These are phyloP conservation scores for Termitomyces sp. DNA, from an alignment of 1,284 basidiomycete species.

Conservation along the genomic window DNA sequence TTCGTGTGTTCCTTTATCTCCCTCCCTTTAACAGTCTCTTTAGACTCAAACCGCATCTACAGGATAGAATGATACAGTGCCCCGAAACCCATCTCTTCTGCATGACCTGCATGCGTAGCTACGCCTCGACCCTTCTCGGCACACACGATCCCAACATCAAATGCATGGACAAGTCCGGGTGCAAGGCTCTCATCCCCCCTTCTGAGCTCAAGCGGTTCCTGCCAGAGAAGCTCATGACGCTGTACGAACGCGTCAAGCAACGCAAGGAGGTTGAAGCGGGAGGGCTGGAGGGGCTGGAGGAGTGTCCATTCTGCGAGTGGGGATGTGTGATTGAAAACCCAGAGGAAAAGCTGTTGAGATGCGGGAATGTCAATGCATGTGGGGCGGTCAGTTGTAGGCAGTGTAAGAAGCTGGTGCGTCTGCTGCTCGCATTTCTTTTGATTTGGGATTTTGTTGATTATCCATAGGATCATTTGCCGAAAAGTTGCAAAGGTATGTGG, in stretches of 20 bases:
- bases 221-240: slow-evolving; percentile 51
- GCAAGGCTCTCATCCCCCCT: slow-evolving; percentile 62
- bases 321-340: slow-evolving; percentile 76
- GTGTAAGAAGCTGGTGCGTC: slow-evolving; percentile 68
- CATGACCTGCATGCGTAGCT: slow-evolving; percentile 47
- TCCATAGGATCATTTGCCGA: slow-evolving; percentile 76
- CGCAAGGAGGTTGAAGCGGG: slow-evolving; percentile 75
- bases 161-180: slow-evolving; percentile 81
- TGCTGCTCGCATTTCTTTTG: neutral
- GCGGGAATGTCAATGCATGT: slow-evolving; percentile 67
- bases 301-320: slow-evolving; percentile 85
- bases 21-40: neutral
- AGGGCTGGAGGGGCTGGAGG: slow-evolving; percentile 68
- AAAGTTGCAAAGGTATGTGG: slow-evolving; percentile 68
- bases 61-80: slow-evolving; percentile 83
- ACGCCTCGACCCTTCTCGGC: slow-evolving; percentile 46
- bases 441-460: neutral
- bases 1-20: slow-evolving; percentile 47
- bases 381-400: slow-evolving; percentile 67
- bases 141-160: slow-evolving; percentile 48
- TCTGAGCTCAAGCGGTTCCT: slow-evolving; percentile 65
- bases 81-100: slow-evolving; percentile 79
- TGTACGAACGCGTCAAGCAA: slow-evolving; percentile 76
- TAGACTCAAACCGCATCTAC: slow-evolving; percentile 1
- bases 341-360: slow-evolving; percentile 74